These are phyloP conservation scores for Cyberlindnera euphorbiiphila DNA, from an alignment of 805 yeast genomes.

Conservation along the genomic window DNA sequence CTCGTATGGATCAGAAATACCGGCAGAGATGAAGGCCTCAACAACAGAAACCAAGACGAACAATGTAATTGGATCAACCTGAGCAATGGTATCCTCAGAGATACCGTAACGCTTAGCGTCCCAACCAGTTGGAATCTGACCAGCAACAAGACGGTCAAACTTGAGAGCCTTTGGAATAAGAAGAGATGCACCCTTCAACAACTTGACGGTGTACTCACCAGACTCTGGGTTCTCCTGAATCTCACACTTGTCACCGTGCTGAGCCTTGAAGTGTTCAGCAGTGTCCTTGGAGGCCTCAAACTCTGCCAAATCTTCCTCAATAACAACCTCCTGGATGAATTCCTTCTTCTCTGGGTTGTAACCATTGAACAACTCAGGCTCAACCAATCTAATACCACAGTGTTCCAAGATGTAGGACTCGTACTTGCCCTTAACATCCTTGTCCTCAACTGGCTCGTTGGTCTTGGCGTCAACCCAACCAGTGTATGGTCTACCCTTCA, in stretches of 20 bases:
- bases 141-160: conserved; percentile 64
- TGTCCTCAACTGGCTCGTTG: conserved; percentile 88
- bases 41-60: conserved; percentile 90
- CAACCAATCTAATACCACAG: conserved; percentile 94
- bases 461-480: conserved; percentile 99
- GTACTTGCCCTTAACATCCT: conserved; percentile 86
- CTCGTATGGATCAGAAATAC: conserved; percentile 98
- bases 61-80: conserved; percentile 95
- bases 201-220: conserved; percentile 87
- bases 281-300: conserved; percentile 94
- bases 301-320: conserved; percentile 94
- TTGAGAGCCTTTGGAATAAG: conserved; percentile 76
- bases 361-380: conserved; percentile 91
- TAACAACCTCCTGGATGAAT: conserved; percentile 90
- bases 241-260: conserved; percentile 93
- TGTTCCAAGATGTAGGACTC: conserved; percentile 87
- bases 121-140: conserved; percentile 99
- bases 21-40: conserved; percentile 90
- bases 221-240: conserved; percentile 82
- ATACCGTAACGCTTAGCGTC: conserved; percentile 92
- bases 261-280: conserved; percentile 89
- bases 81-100: conserved; percentile 84
- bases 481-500: conserved; percentile 85
- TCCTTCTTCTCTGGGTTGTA: conserved; percentile 94
- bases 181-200: conserved; percentile 90